Evolutionary conservation across 2,329 filamentous ascomycete genomes (phyloP), one percentile per base, ranked within the genome.

Genomic region (Fusarium compactum): DNA sequence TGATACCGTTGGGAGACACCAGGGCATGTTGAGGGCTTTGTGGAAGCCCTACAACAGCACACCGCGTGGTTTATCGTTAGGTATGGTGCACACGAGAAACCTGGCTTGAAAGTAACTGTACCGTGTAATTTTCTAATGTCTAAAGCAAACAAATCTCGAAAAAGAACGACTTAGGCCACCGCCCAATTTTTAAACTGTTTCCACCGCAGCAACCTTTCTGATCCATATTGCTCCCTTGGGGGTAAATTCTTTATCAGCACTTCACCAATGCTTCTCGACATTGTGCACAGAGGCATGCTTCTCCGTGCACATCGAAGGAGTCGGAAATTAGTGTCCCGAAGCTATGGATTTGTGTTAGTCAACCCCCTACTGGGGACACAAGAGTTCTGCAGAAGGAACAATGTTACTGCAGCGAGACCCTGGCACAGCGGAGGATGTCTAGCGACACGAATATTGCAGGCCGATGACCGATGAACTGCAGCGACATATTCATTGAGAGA

Each of bases 91-190:
- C 68, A 70, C 52, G 65, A 32, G 59, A 22, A 51, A 53, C 41
- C 55, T 46, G 27, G 44, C n/a, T 48, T 29, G 27, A 57, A 44
- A 43, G 53, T 45, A 65, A 57, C 52, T 41, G 68, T 58, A 58
- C 59, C 68, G 52, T 56, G 30, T 34, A 41, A 56, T 71, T 58
- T 22, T 52, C 53, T 65, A 58, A 58, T 48, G n/a, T 56, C 54
- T 38, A 27, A 38, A 62, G 44, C 18, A 43, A 43, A 52, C n/a
- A 25, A 22, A 14, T 30, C 43, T 22, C 20, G 32, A 20, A n/a
- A 60, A 61, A 16, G 25, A 48, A 50, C 16, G 43, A 22, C 41
- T 30, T 2, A 50, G 29, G 16, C 50, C 41, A 52, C 30, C 53
- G 16, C 46, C 43, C 47, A 22, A 8, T 47, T 18, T 30, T 20